Evolutionary conservation across 768 basidiomycete genomes (phyloP), one percentile per base, ranked within the genome.

Genomic region (Boletus barrowsii): DNA sequence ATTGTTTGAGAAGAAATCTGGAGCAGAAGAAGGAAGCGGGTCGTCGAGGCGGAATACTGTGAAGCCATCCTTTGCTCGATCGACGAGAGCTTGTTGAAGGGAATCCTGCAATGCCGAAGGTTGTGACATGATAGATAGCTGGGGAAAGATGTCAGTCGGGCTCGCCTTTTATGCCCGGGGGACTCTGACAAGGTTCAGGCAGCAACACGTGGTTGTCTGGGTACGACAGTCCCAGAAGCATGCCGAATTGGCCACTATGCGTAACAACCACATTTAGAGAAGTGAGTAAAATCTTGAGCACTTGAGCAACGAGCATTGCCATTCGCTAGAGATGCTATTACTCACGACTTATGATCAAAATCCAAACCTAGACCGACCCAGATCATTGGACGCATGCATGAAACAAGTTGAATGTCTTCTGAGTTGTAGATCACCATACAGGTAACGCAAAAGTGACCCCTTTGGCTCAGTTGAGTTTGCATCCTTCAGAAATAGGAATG

Each of bases 1-100:
- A 58, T 83, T 79, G 49, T 79, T 82, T 8, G 80, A 78, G 39
- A 74, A 75, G 50, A 78, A 67, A 51, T 78, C 76, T 2, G 64
- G 60, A 47, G 60, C 55, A 55, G 52, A 36, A 14, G 63, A 53
- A 5, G 63, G 60, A 41, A 60, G 63, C 7, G 58, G 64, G 6
- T 54, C 30, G 13, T 63, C 45, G 32, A 64, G 59, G 24, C 11
- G 8, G 37, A 64, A 54, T 42, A 48, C 8, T 6, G 55, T 53
- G 46, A 58, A 51, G 5, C 61, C 61, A 11, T 36, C 22, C 43
- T 15, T 54, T 13, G 30, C 33, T 32, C 61, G 51, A 30, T 43
- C 18, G 17, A 44, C 6, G n/a, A 62, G 26, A 17, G 61, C 57
- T 11, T 45, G 48, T 24, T 63, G 58, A 40, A 65, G 64, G n/a